Conservation (phyloP, 2,329 filamentous ascomycete genomes). For the Ambrosiella beaveri region DNA sequence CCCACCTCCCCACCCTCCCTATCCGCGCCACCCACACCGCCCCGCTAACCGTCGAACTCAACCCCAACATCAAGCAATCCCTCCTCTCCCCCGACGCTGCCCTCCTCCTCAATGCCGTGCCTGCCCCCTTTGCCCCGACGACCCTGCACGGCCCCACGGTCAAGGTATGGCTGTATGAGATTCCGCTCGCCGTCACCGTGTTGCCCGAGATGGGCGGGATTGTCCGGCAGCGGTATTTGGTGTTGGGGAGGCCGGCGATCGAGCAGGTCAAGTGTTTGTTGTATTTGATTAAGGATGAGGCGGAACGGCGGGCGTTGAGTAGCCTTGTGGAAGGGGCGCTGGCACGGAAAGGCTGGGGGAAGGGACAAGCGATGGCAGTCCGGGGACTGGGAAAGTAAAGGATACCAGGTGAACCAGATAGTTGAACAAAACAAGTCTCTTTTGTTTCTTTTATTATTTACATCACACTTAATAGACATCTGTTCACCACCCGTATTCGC, state of each 20-base stretch:
- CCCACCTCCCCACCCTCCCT: not conserved
- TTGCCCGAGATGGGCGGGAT: conserved; percentile 6
- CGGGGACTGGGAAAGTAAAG: not conserved
- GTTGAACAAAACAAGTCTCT: not conserved
- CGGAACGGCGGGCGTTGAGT: not conserved
- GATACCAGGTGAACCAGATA: not conserved
- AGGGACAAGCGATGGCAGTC: not conserved
- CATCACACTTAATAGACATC: no score
- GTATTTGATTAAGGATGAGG: conserved; percentile 6
- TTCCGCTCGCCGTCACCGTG: conserved; percentile 6
- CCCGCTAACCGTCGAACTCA: conserved; percentile 6
- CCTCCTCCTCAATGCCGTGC: not conserved
- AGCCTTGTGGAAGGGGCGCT: not conserved
- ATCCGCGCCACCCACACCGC: not conserved
- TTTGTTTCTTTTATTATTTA: no score
- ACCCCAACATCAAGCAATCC: conserved; percentile 5
- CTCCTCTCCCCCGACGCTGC: conserved; percentile 7
- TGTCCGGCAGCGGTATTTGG: conserved; percentile 3
- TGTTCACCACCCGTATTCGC: no score
- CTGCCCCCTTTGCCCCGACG: conserved; percentile 1
- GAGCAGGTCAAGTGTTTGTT: conserved; percentile 8
- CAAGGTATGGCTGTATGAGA: conserved; percentile 5
- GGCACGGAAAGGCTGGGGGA: not conserved
- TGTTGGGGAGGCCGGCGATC: conserved; percentile 5
- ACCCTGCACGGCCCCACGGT: conserved; percentile 7